Evolutionary conservation across 345 rosid species (phyloP).

Genomic region (Ceriops decandra): DNA sequence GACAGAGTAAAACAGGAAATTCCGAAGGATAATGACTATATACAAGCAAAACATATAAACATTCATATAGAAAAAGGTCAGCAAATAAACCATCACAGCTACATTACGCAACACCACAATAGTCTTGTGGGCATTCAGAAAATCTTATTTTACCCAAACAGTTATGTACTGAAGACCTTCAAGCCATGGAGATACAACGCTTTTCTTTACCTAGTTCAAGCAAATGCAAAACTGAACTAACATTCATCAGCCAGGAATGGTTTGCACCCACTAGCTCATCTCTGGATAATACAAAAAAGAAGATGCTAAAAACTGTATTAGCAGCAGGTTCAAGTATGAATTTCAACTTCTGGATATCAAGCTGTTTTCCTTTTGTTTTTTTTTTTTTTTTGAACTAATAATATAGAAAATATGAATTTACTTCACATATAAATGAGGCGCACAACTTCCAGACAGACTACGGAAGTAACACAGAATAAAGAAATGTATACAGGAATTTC

Average conservation of each 20-base stretch:
- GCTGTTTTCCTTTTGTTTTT: background rate
- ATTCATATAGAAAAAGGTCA: background rate
- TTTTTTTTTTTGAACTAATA: too few relatives aligned
- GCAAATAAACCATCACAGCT: background rate
- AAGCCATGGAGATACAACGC: too few relatives aligned
- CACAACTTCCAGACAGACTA: background rate
- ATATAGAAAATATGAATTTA: background rate
- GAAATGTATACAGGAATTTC: background rate
- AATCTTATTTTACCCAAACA: too few relatives aligned
- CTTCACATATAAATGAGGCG: constrained; percentile 2
- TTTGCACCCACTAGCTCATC: background rate
- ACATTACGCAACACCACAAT: background rate
- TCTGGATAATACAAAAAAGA: background rate
- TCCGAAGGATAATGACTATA: background rate
- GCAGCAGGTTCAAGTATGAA: background rate
- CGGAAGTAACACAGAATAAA: background rate
- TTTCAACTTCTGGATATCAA: background rate
- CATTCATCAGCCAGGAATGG: background rate
- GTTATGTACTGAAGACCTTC: too few relatives aligned
- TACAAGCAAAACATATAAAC: background rate
- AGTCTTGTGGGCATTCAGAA: too few relatives aligned
- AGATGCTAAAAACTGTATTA: background rate
- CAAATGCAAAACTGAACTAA: too few relatives aligned
- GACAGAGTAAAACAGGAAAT: constrained; percentile 6
- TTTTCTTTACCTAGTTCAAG: too few relatives aligned